Percentiles rank a stretch among this genome's conserved stretches.
Conservation (phyloP, 176 grass and related monocot genomes). For the Triticum timopheevii region DNA sequence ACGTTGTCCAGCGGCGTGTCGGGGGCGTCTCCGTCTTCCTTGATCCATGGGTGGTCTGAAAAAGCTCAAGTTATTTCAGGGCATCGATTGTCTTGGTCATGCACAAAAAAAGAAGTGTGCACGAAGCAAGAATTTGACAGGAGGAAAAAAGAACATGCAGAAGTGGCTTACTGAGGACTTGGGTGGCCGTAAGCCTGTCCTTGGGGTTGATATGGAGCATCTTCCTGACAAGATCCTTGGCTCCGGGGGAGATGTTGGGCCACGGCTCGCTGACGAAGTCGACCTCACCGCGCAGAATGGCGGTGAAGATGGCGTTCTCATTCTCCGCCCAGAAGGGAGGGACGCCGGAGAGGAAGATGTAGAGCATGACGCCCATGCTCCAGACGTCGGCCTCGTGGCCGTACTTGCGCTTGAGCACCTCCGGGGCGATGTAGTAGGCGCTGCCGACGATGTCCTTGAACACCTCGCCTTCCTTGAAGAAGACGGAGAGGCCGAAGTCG, state of each 20-base stretch:
- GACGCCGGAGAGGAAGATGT: constrained; percentile 82
- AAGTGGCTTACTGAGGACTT: constrained; percentile 68
- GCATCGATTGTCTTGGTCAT: neutral
- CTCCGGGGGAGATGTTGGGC: constrained; percentile 54
- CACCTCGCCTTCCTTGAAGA: constrained; percentile 70
- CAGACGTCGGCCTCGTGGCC: constrained; percentile 75
- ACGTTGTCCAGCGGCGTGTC: constrained; percentile 76
- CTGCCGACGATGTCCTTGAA: constrained; percentile 77
- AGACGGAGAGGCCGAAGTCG: constrained; percentile 85
- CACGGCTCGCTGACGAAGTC: constrained; percentile 69
- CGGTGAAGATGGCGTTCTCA: constrained; percentile 74
- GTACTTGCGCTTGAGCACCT: constrained; percentile 77
- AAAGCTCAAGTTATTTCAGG: neutral
- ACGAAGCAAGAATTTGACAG: neutral
- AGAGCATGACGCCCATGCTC: constrained; percentile 86
- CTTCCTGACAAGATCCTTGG: constrained; percentile 72
- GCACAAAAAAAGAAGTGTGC: neutral
- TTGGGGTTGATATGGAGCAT: constrained; percentile 77
- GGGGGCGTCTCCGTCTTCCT: constrained; percentile 84
- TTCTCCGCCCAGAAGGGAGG: constrained; percentile 84
- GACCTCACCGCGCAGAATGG: constrained; percentile 60
- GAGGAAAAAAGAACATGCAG: neutral
- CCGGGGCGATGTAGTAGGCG: constrained; percentile 81
- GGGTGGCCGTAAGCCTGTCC: constrained; percentile 62
- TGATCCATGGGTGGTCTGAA: constrained; percentile 89